A percentile compares a stretch with the other conserved stretches of the same genome.
Evolutionary conservation across 192 early-diverging fungal genomes (phyloP).

Genomic region (Allomyces arbusculus): DNA sequence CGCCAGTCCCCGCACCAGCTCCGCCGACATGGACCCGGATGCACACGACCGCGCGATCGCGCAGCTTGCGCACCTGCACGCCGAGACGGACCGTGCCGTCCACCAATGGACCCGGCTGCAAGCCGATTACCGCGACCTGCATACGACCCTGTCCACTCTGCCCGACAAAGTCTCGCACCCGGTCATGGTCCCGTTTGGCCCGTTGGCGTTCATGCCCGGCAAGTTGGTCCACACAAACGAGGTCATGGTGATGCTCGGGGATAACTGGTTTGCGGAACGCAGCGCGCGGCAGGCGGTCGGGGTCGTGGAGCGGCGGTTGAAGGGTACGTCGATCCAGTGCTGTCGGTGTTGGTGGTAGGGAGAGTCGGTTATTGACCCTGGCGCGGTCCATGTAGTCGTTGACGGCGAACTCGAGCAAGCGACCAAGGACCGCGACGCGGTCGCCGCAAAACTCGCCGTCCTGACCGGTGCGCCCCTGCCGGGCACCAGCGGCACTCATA

Average conservation of each 20-base stretch:
- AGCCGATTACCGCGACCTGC: constrained; percentile 14
- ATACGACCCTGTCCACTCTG: constrained; percentile 8
- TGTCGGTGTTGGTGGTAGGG: constrained; percentile 3
- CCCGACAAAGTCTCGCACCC: constrained; percentile 12
- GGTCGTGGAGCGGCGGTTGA: constrained; percentile 46
- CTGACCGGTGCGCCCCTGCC: constrained; percentile 14
- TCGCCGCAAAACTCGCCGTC: not conserved
- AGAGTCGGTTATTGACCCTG: no score
- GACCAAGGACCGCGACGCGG: constrained; percentile 1
- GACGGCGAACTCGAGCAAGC: not conserved
- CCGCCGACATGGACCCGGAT: no score
- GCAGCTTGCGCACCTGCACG: no score
- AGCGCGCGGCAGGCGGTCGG: constrained; percentile 49
- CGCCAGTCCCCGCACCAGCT: no score
- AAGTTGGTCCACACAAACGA: constrained; percentile 83
- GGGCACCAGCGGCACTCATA: not conserved
- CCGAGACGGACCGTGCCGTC: not conserved
- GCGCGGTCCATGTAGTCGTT: not conserved
- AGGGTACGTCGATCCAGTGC: constrained; percentile 23
- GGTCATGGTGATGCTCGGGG: constrained; percentile 66
- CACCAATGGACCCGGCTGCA: constrained; percentile 13
- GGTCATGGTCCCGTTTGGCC: constrained; percentile 53
- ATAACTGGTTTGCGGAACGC: constrained; percentile 76
- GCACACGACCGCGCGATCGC: no score
- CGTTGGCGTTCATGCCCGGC: constrained; percentile 74